phyloP scores from a whole-genome alignment of 371 early-diverging fungal species.

The Syncephalastrum contaminatum region DNA sequence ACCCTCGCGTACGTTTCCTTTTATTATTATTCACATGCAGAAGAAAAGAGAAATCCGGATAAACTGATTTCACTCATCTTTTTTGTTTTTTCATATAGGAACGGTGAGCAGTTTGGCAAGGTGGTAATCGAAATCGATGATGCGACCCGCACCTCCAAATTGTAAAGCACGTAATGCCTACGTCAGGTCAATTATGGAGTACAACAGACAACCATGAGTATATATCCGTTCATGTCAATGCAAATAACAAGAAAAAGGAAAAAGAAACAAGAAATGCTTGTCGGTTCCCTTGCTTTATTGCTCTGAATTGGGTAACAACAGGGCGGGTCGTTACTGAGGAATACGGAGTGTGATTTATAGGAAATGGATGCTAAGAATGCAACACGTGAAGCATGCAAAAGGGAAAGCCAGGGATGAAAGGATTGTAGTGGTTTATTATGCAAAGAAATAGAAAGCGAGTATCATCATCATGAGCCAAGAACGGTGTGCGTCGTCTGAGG shows the following conservation, averaged over 20 bases:
- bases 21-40: background rate
- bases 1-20: constrained; percentile 42
- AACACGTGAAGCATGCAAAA: too few relatives aligned
- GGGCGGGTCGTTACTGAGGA: too few relatives aligned
- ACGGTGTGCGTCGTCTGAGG: too few relatives aligned
- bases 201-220: background rate
- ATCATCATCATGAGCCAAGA: too few relatives aligned
- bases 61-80: background rate
- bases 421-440: too few relatives aligned
- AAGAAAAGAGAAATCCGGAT: background rate
- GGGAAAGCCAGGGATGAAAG: too few relatives aligned
- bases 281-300: too few relatives aligned
- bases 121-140: constrained; percentile 16
- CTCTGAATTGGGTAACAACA: too few relatives aligned
- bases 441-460: too few relatives aligned
- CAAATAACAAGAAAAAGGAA: background rate
- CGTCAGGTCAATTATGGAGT: background rate
- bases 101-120: constrained; percentile 21
- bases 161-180: constrained; percentile 2
- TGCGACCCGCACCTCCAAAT: background rate
- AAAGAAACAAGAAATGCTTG: background rate
- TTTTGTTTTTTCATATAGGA: constrained; percentile 6
- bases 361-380: too few relatives aligned
- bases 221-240: background rate
- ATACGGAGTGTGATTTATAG: too few relatives aligned